Evolutionary conservation across 345 rosid genomes (phyloP).

Genomic region (Eucalyptus shirleyi): DNA sequence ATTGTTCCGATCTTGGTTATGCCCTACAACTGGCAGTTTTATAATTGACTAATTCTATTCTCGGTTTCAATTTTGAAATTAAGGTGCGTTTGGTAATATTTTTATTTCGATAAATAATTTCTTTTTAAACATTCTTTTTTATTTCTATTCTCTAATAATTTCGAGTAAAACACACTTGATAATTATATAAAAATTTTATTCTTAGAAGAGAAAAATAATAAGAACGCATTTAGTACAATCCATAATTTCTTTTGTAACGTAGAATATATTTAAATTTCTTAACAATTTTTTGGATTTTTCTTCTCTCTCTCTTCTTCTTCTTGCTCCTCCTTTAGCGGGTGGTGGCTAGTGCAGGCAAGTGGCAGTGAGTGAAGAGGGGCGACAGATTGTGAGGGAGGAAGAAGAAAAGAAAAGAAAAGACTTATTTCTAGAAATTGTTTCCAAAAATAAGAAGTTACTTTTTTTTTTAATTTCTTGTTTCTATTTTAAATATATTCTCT

Average conservation of each 20-base stretch:
- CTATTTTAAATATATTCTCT: too few species aligned
- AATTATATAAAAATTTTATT: rapidly evolving
- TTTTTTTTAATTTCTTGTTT: too few species aligned
- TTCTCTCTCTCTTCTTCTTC: too few species aligned
- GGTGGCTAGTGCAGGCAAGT: rapidly evolving
- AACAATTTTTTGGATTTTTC: too few species aligned
- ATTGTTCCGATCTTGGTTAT: too few species aligned
- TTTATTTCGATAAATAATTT: rapidly evolving
- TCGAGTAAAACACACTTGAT: rapidly evolving
- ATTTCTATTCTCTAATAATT: too few species aligned
- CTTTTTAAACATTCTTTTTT: rapidly evolving
- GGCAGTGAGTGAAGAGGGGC: rapidly evolving
- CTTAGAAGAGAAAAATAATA: rapidly evolving
- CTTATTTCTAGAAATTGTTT: too few species aligned
- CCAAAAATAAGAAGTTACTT: rapidly evolving
- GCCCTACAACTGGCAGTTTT: too few species aligned
- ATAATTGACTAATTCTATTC: rapidly evolving
- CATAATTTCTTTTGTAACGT: too few species aligned
- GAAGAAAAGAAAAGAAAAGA: too few species aligned
- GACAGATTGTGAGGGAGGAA: rapidly evolving
- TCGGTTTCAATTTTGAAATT: background rate
- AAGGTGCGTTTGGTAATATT: rapidly evolving
- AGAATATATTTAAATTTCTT: too few species aligned
- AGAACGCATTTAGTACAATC: rapidly evolving
- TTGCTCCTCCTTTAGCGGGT: too few species aligned